Evolutionary conservation across 805 yeast species (phyloP).

Genomic region (Naumovozyma dairenensis): DNA sequence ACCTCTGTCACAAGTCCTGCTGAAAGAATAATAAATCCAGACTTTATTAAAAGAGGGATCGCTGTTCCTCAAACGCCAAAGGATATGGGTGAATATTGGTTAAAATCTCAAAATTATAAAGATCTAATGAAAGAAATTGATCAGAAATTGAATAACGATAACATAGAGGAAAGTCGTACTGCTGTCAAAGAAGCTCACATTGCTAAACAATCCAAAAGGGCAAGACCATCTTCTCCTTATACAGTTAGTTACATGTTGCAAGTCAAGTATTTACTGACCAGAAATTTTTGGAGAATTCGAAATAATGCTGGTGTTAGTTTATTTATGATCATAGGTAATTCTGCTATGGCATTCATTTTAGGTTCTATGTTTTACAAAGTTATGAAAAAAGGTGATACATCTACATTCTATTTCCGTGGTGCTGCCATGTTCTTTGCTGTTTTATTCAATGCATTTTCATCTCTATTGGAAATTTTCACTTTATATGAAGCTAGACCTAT

Average conservation of each 20-base stretch:
- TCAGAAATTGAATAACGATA: conserved; percentile 9
- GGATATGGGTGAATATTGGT: conserved; percentile 47
- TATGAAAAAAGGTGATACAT: conserved; percentile 27
- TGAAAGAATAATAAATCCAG: conserved; percentile 39
- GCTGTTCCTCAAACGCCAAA: conserved; percentile 42
- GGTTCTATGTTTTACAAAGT: conserved; percentile 47
- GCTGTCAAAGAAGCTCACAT: conserved; percentile 30
- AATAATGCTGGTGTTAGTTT: conserved; percentile 38
- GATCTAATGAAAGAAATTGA: conserved; percentile 38
- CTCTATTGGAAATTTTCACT: conserved; percentile 44
- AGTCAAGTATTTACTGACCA: conserved; percentile 33
- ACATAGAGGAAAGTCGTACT: conserved; percentile 6
- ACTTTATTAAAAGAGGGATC: conserved; percentile 34
- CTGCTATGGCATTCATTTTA: conserved; percentile 41
- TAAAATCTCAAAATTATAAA: conserved; percentile 34
- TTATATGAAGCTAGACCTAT: conserved; percentile 46
- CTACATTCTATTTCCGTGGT: conserved; percentile 41
- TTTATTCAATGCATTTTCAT: conserved; percentile 52
- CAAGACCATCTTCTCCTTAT: conserved; percentile 38
- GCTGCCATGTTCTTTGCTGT: conserved; percentile 57
- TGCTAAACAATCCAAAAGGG: conserved; percentile 39
- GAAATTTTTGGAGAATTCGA: conserved; percentile 38
- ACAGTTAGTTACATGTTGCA: conserved; percentile 42
- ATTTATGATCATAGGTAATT: conserved; percentile 34
- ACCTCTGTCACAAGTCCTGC: conserved; percentile 46